Evolutionary conservation across 495 filamentous ascomycete genomes (phyloP), one percentile per base, ranked within the genome.

Genomic region (Sordaria brevicollis): DNA sequence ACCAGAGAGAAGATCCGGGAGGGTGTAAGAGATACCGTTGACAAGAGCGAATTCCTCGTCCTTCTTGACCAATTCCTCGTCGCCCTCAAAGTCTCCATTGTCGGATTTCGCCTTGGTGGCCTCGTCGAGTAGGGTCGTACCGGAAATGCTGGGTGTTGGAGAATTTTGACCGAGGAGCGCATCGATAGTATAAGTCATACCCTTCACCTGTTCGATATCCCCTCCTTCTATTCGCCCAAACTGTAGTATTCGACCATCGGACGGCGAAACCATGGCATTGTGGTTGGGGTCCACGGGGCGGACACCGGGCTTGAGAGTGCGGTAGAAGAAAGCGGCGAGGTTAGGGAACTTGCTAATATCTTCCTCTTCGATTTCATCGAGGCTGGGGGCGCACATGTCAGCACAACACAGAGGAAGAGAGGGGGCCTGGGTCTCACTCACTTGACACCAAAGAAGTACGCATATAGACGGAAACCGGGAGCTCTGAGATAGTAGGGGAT

Each of bases 171-270:
- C 95, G 4, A 99, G 83, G 1, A 99, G 85, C 1, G 94, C 93
- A 77, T 98, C 95, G 65, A 99, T 85, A 70, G 91, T 95, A 79
- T 99, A 99, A 4, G 93, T 98, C 86, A 98, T 94, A 62, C 95
- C 95, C 79, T 99, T 99, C 41, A 98, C 94, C 79, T 98, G 95
- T 79, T 98, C 95, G n/a, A 99, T 94, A 73, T 97, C 91, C 35
- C 94, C 94, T 66, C 91, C 86, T 72, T 95, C 90, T 69, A 99
- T 97, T 72, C 86, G 90, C 4, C 95, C 95, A 74, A 93, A 98
- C 76, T 98, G 95, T 17, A 99, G 83, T 34, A 99, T 85, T 66
- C 89, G 88, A 9, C 95, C 96, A 79, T 99, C 95, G 15, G 96
- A 87, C 13, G 95, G 95, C 0, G 93, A 92, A 3, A 98, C 79